Base-by-base conservation (phyloP, 306 rosid genomes). In the Citrullus colocynthis region DNA sequence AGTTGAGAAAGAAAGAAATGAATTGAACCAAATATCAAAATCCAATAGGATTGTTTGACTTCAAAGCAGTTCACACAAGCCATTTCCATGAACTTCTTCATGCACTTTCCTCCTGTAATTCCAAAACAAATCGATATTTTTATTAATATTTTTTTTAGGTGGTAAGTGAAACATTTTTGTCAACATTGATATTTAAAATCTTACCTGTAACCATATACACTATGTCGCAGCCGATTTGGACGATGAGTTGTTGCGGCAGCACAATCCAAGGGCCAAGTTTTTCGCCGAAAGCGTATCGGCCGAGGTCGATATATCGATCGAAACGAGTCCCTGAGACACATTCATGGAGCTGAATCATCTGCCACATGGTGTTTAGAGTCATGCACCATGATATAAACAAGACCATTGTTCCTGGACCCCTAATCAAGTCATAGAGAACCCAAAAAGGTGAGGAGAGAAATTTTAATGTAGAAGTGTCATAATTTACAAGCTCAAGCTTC, bases 1-100 rank as follows among this genome's bases (percentile, higher is more conserved):
- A 94, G 97, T 89, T 91, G 97, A 78, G 97, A 94, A 30, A 94
- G 94, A 79, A 94, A 88, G 84, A 94, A 90, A 80, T 94, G 98
- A 64, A 92, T 45, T 76, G 81, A 82, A 28, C 98, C 98, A 84
- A 95, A 92, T 20, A 95, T 92, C 64, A 90, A 66, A 75, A 95
- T 95, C 97, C 96, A 95, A 69, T 89, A 95, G 9, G 97, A 88
- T 18, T 90, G 97, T 61, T 57, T 92, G 37, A 95, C 62, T 15
- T 84, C 93, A 56, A 85, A 86, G 81, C 98, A 95, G 75, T 87
- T 83, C 67, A 87, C 81, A 81, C 98, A 95, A n/a, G 97, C 87
- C 78, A 90, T 87, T 77, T 95, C 98, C 91, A 90, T 69, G 82
- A 95, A 95, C 81, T 95, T 88, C 92, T 85, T 89, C 3, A 95